Evolutionary conservation across 2,329 filamentous ascomycete genomes (phyloP), one percentile per base, ranked within the genome.

Genomic region (Akanthomyces muscarius): DNA sequence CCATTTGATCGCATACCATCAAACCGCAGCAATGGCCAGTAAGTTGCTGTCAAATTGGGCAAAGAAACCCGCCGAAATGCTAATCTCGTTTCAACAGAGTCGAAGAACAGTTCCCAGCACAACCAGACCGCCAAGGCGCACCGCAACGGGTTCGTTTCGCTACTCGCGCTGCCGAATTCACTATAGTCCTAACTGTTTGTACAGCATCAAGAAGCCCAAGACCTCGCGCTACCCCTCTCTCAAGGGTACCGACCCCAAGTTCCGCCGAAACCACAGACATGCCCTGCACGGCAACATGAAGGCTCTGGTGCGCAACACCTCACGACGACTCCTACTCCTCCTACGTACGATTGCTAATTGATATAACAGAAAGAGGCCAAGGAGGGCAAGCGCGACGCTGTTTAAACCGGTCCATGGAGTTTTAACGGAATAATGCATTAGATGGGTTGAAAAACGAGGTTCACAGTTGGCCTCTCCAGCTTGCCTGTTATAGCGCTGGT

Each of bases 81-180:
- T 54, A 57, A 60, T 4, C 13, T 16, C 6, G 13, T 33, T 18
- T 66, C 57, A 45, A 64, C 79, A 97, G 93, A 98, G 88, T 98
- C 95, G 76, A 98, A 98, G 92, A 98, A 98, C 89, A 96, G 92
- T 84, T 97, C 94, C 77, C 94, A 98, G 87, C 92, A 97, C 86
- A 97, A 97, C 85, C 90, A 95, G 89, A 88, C 87, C 81, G 90
- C 90, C 86, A 99, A 99, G 91, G 93, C 92, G 84, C 95, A 99
- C 89, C 89, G 90, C 80, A 99, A 99, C 87, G 95, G 95, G 94
- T 97, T 89, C 75, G 89, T 84, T 68, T 53, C 65, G 54, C 57
- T 55, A 47, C 45, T 45, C 21, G 36, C 63, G 50, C 23, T 52
- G 65, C 72, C 48, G 74, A 68, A 42, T 38, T 54, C 13, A 23